Percentiles rank a stretch among this genome's conserved stretches.
phyloP scores from a whole-genome alignment of 1,284 basidiomycete species.

The Xerocomus nothofagi region DNA sequence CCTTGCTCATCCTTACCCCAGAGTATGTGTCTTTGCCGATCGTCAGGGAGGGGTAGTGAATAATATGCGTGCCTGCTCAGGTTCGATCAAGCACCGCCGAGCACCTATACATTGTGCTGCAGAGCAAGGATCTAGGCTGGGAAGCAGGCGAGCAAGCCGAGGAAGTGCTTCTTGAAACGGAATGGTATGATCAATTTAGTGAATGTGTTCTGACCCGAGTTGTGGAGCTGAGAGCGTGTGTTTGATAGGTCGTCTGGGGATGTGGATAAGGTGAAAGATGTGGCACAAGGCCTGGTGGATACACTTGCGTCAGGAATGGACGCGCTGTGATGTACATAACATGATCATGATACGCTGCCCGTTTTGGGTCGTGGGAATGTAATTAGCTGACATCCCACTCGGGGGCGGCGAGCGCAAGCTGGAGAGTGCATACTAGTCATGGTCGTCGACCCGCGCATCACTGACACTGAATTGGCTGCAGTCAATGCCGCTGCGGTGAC shows the following conservation, averaged over 20 bases:
- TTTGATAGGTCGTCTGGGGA: constrained; percentile 44
- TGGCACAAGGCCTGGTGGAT: constrained; percentile 35
- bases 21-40: constrained; percentile 46
- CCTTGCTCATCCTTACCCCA: constrained; percentile 76
- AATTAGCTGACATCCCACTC: constrained; percentile 13
- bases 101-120: constrained; percentile 72
- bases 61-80: constrained; percentile 40
- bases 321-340: constrained; percentile 21
- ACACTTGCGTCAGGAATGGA: constrained; percentile 32
- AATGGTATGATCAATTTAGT: constrained; percentile 56
- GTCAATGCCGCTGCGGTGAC: constrained; percentile 89
- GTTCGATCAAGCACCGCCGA: constrained; percentile 80
- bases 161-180: constrained; percentile 76
- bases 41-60: constrained; percentile 9
- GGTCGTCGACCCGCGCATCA: constrained; percentile 60
- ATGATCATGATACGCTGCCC: too few species aligned
- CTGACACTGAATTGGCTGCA: constrained; percentile 73
- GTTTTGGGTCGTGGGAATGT: constrained; percentile 29
- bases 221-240: constrained; percentile 38
- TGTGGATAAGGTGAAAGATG: constrained; percentile 34
- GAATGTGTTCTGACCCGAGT: constrained; percentile 1
- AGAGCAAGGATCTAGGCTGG: constrained; percentile 61
- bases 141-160: constrained; percentile 69
- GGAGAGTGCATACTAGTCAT: constrained; percentile 35
- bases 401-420: constrained; percentile 9